phyloP scores from a whole-genome alignment of 805 yeast species.

The Osmozyma mogii region DNA sequence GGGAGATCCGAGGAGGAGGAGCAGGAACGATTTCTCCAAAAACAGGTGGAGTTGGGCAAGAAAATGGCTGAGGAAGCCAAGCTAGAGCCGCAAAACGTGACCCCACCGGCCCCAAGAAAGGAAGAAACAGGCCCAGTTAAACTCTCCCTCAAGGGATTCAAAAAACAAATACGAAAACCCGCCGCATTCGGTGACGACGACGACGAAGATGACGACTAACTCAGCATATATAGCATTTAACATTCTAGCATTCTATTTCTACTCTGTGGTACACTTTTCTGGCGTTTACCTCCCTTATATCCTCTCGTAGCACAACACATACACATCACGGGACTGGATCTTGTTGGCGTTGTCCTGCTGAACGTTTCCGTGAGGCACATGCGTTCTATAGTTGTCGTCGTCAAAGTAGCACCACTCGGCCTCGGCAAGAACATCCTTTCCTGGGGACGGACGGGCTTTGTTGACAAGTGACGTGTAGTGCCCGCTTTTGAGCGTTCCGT shows the following conservation, averaged over 20 bases:
- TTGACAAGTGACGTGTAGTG: constrained; percentile 68
- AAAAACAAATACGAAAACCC: constrained; percentile 2
- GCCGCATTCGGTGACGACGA: constrained; percentile 5
- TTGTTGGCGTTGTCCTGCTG: constrained; percentile 22
- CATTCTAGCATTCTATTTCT: too few relatives aligned
- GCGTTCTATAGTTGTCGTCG: constrained; percentile 50
- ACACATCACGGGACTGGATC: constrained; percentile 50
- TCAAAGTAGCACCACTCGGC: constrained; percentile 62
- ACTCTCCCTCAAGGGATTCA: constrained; percentile 9
- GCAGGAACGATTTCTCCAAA: constrained; percentile 8
- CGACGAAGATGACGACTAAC: constrained; percentile 3
- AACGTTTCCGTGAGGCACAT: constrained; percentile 39
- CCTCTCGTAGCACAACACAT: constrained; percentile 60
- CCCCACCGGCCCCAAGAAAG: too few relatives aligned
- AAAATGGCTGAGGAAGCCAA: not conserved
- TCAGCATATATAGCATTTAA: too few relatives aligned
- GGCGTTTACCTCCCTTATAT: constrained; percentile 3
- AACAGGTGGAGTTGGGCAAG: constrained; percentile 10
- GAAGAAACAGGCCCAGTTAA: constrained; percentile 3
- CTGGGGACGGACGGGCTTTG: constrained; percentile 34
- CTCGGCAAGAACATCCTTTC: not conserved
- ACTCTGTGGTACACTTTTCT: too few relatives aligned
- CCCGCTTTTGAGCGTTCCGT: constrained; percentile 64
- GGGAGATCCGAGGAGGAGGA: constrained; percentile 10
- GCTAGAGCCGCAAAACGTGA: not conserved